Evolutionary conservation across 768 basidiomycete species (phyloP).

Genomic region (Leccinum truebloodii): DNA sequence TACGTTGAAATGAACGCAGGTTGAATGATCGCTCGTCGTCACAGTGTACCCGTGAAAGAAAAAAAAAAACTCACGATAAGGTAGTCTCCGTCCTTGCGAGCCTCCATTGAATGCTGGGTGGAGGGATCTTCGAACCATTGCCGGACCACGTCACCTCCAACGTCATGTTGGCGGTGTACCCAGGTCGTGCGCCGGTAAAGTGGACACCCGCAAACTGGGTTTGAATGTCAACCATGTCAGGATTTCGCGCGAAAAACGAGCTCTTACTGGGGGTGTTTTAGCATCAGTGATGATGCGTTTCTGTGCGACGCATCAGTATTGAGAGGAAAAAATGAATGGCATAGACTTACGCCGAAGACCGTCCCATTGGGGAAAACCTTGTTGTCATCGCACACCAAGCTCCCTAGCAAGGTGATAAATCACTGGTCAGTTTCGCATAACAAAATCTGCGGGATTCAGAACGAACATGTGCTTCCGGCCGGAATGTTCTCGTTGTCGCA

Average conservation of each 20-base stretch:
- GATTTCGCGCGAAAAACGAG: background rate
- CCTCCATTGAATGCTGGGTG: background rate
- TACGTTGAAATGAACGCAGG: background rate
- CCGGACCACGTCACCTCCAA: background rate
- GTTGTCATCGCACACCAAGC: conserved; percentile 7
- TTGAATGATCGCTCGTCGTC: background rate
- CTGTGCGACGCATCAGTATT: background rate
- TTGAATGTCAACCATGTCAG: background rate
- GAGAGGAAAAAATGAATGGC: background rate
- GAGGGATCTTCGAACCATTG: background rate
- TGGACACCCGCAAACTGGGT: background rate
- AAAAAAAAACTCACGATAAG: background rate
- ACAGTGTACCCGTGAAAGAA: background rate
- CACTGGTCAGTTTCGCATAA: background rate
- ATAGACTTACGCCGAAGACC: conserved; percentile 6
- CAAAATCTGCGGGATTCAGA: no score
- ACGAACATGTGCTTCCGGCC: conserved; percentile 8
- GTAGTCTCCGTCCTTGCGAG: background rate
- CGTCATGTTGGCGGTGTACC: background rate
- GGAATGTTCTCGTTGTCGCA: conserved; percentile 10
- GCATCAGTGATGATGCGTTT: background rate
- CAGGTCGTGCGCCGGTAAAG: conserved; percentile 1
- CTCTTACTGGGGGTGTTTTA: background rate
- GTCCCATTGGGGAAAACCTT: conserved; percentile 6
- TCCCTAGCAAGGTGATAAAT: conserved; percentile 2